Percentiles rank a stretch among this genome's conserved stretches.
phyloP scores from a whole-genome alignment of 768 basidiomycete species.

The Auricularia cornea region DNA sequence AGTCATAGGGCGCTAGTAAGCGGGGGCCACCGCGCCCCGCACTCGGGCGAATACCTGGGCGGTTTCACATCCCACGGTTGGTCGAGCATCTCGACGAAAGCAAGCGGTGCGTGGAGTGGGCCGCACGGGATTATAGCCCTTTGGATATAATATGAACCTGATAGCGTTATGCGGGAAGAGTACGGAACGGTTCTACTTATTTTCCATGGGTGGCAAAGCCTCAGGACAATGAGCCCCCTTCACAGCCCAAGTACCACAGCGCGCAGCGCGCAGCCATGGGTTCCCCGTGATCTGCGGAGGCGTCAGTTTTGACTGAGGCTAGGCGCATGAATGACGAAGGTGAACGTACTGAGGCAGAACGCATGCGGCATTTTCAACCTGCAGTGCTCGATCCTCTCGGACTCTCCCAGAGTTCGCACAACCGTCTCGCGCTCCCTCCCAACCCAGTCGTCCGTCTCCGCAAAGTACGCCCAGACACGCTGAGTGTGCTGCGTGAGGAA shows the following conservation, averaged over 20 bases:
- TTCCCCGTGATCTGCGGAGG: constrained; percentile 41
- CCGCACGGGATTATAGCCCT: too few species aligned
- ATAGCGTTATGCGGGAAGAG: too few species aligned
- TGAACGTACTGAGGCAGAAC: constrained; percentile 68
- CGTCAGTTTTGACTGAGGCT: neutral
- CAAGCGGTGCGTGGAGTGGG: too few species aligned
- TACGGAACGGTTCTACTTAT: too few species aligned
- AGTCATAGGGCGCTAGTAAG: too few species aligned
- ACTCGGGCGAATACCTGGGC: neutral
- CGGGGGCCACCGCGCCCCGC: too few species aligned
- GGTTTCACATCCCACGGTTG: too few species aligned
- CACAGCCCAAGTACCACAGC: constrained; percentile 1
- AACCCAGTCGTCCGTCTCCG: constrained; percentile 60
- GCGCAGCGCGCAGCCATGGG: constrained; percentile 40
- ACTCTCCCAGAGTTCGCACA: constrained; percentile 31
- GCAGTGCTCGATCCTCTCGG: constrained; percentile 36
- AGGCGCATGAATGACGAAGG: constrained; percentile 8
- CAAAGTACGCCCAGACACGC: constrained; percentile 49
- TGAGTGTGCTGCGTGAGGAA: constrained; percentile 33
- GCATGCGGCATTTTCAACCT: constrained; percentile 52
- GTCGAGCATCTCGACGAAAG: too few species aligned
- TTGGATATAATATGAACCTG: too few species aligned
- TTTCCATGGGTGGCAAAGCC: neutral
- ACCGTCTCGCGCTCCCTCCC: constrained; percentile 44
- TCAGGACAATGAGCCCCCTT: neutral